A percentile compares a stretch with the other conserved stretches of the same genome.
Conservation (phyloP, 768 basidiomycete species). For the Cystofilobasidium capitatum region DNA sequence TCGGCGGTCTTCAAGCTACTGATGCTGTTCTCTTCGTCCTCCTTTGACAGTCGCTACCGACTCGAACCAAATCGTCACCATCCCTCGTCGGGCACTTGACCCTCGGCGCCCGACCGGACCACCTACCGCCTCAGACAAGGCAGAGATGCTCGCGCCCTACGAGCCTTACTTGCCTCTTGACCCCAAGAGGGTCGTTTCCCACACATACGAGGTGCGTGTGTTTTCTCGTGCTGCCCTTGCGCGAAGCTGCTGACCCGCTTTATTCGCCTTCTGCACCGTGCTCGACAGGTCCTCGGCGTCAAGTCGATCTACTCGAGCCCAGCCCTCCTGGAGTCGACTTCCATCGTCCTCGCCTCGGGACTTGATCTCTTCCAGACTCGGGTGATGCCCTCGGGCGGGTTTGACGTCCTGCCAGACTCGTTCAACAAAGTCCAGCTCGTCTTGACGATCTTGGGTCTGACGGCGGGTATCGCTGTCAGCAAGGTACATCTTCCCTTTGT, state of each 20-base stretch:
- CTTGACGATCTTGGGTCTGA: conserved; percentile 63
- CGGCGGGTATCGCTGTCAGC: conserved; percentile 64
- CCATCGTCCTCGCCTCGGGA: conserved; percentile 74
- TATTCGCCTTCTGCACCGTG: not conserved
- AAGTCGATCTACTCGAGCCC: conserved; percentile 65
- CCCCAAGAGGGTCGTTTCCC: conserved; percentile 50
- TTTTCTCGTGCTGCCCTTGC: not conserved
- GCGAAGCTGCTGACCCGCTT: not conserved
- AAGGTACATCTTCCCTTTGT: conserved; percentile 29
- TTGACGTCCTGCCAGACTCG: conserved; percentile 79
- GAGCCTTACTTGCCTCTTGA: conserved; percentile 71
- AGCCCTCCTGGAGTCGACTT: conserved; percentile 81
- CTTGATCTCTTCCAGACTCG: conserved; percentile 83
- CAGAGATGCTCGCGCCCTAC: conserved; percentile 77
- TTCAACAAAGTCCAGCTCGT: conserved; percentile 91
- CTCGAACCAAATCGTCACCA: conserved; percentile 61
- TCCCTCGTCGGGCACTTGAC: conserved; percentile 65
- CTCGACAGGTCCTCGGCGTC: conserved; percentile 57
- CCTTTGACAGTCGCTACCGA: conserved; percentile 61
- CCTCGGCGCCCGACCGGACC: conserved; percentile 73
- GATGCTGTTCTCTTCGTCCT: conserved; percentile 1
- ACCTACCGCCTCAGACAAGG: conserved; percentile 63
- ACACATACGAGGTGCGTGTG: conserved; percentile 47
- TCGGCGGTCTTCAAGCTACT: not conserved
- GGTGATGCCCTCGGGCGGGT: conserved; percentile 75